phyloP scores from a whole-genome alignment of 2,329 filamentous ascomycete species.

The Immersiporthe knoxdaviesiana region DNA sequence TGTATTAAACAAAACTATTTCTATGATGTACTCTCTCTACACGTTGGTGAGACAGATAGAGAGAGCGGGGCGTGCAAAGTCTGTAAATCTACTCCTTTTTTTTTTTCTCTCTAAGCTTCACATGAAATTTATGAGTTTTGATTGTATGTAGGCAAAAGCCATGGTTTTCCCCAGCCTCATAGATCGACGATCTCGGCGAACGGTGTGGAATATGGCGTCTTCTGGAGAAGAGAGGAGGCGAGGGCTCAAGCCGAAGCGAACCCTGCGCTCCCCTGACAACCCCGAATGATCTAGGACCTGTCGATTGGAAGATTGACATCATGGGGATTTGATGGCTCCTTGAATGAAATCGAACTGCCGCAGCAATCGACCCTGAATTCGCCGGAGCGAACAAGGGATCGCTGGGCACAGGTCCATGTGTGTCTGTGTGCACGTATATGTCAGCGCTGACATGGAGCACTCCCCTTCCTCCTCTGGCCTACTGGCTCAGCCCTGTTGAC shows the following conservation, averaged over 20 bases:
- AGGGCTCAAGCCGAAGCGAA: slow-evolving; percentile 73
- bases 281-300: slow-evolving; percentile 84
- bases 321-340: slow-evolving; percentile 77
- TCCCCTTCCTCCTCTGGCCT: background rate
- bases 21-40: background rate
- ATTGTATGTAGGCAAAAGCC: slow-evolving; percentile 66
- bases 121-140: background rate
- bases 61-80: background rate
- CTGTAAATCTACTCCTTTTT: background rate
- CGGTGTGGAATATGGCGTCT: slow-evolving; percentile 87
- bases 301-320: slow-evolving; percentile 93
- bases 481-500: background rate
- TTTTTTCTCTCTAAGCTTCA: no score
- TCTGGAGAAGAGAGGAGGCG: slow-evolving; percentile 55
- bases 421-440: background rate
- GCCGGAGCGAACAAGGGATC: slow-evolving; percentile 66
- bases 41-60: background rate
- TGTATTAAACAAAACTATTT: background rate
- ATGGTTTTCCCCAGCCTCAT: slow-evolving; percentile 95
- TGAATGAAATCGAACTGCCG: slow-evolving; percentile 81
- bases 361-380: slow-evolving; percentile 77
- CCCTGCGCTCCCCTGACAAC: slow-evolving; percentile 58
- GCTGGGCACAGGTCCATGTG: slow-evolving; percentile 80
- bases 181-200: slow-evolving; percentile 89
- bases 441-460: background rate